Percentiles rank a stretch among this genome's conserved stretches.
phyloP scores from a whole-genome alignment of 805 yeast species.

The Henningerozyma blattae region DNA sequence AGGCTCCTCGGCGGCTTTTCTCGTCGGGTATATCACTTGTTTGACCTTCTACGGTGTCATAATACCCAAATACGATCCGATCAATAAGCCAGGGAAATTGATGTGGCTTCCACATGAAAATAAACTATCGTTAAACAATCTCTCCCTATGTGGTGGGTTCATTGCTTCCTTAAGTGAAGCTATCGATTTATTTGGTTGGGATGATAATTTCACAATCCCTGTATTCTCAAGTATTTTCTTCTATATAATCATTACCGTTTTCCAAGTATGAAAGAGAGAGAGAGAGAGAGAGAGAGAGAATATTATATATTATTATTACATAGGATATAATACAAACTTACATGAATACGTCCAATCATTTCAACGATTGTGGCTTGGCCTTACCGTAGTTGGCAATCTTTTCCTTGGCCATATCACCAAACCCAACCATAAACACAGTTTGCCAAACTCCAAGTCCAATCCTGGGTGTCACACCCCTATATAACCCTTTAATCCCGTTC shows the following conservation, averaged over 20 bases:
- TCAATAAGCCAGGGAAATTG: slow-evolving; percentile 45
- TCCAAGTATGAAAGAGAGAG: no score
- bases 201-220: slow-evolving; percentile 93
- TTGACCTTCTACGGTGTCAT: slow-evolving; percentile 61
- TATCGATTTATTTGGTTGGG: slow-evolving; percentile 61
- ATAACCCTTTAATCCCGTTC: slow-evolving; percentile 82
- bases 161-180: slow-evolving; percentile 84
- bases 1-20: slow-evolving; percentile 80
- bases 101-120: slow-evolving; percentile 58
- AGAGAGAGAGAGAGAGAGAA: no score
- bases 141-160: slow-evolving; percentile 58
- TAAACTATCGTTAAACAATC: slow-evolving; percentile 35
- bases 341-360: no score
- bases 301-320: no score
- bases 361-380: no score
- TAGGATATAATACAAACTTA: no score
- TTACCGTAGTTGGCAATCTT: no score
- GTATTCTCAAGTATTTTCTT: slow-evolving; percentile 65
- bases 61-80: slow-evolving; percentile 47
- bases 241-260: slow-evolving; percentile 32
- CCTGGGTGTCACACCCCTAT: slow-evolving; percentile 95
- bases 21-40: slow-evolving; percentile 56
- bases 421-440: slow-evolving; percentile 95
- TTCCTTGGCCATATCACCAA: slow-evolving; percentile 87
- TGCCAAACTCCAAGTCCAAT: slow-evolving; percentile 97